Conservation (phyloP, 345 rosid species). For the Moricandia moricandioides region DNA sequence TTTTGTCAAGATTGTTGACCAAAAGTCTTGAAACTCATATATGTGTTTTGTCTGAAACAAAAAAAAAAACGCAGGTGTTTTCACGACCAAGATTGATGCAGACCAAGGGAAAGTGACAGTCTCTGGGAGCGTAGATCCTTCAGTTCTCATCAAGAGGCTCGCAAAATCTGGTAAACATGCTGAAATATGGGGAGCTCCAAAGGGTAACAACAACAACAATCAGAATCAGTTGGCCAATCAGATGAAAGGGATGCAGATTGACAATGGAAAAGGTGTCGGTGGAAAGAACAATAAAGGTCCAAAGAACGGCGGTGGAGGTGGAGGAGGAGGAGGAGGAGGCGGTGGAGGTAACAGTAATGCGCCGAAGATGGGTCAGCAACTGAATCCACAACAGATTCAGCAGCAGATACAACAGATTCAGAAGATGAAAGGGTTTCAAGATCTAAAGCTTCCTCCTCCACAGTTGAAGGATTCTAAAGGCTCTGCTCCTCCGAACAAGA, state of each 20-base stretch:
- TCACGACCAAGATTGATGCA: slow-evolving; percentile 63
- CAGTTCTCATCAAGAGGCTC: slow-evolving; percentile 74
- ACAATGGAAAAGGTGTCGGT: slow-evolving; percentile 53
- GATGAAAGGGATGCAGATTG: slow-evolving; percentile 71
- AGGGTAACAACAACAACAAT: slow-evolving; percentile 46
- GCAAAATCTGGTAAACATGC: slow-evolving; percentile 92
- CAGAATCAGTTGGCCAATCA: slow-evolving; percentile 55
- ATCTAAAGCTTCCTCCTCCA: slow-evolving; percentile 61
- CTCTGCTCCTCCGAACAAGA: slow-evolving; percentile 34
- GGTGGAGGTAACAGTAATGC: slow-evolving; percentile 43
- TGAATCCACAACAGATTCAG: slow-evolving; percentile 49
- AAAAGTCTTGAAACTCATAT: slow-evolving; percentile 9
- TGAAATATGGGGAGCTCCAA: slow-evolving; percentile 77
- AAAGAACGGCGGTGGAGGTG: slow-evolving; percentile 41
- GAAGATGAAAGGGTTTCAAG: slow-evolving; percentile 65
- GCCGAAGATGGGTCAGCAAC: slow-evolving; percentile 46
- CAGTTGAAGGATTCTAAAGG: slow-evolving; percentile 60
- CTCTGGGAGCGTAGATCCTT: slow-evolving; percentile 67
- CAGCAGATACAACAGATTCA: slow-evolving; percentile 66
- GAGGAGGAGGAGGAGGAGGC: slow-evolving; percentile 45
- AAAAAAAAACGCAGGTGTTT: slow-evolving; percentile 55
- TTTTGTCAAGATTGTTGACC: slow-evolving; percentile 11
- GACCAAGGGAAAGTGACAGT: slow-evolving; percentile 88
- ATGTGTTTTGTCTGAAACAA: slow-evolving; percentile 29
- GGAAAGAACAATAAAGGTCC: slow-evolving; percentile 29